Base-by-base conservation (phyloP, 345 rosid species). In the Pistacia atlantica region DNA sequence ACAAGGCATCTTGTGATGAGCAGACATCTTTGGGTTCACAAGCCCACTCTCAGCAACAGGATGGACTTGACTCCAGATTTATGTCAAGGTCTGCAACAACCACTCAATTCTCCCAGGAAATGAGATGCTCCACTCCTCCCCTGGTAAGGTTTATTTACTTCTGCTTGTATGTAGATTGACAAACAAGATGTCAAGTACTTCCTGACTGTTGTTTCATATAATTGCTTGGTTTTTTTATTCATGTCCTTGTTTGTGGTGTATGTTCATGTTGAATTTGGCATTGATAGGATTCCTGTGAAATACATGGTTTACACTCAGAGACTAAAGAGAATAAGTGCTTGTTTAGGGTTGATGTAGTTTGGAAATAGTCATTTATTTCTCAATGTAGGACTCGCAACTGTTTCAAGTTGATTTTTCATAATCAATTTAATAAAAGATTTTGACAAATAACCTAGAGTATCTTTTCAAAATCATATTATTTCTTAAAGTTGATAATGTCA, bases 51-150 rank as follows among this genome's bases (percentile, higher is more conserved):
- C 74, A 76, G 75, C 58, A 65, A 73, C 85, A 76, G 37, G 82
- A 75, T 63, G 77, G 51, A 65, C 48, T 71, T 35, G 84, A 82
- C 59, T 77, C 78, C 65, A 73, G 72, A 42, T 73, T 62, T 20
- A 56, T 62, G 77, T 62, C 75, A 20, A 82, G 63, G 67, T 69
- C 65, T 33, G 55, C 68, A 31, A 68, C 76, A 66, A 69, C 61
- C 8, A 71, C 77, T 75, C 72, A 31, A 51, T 68, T 77, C 67
- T 76, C 72, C 77, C 82, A 70, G 22, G 89, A 81, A 87, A 79
- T 78, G 54, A 73, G 86, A 75, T 52, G 72, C 77, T 52, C 56
- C 69, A 73, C 79, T 70, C 71, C 72, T n/a, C 54, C 69, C 54
- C 37, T 59, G 87, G 87, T 86, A 83, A 76, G 74, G 16, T 28